Base-by-base conservation (phyloP, 257 asterid species). In the Plantago major region DNA sequence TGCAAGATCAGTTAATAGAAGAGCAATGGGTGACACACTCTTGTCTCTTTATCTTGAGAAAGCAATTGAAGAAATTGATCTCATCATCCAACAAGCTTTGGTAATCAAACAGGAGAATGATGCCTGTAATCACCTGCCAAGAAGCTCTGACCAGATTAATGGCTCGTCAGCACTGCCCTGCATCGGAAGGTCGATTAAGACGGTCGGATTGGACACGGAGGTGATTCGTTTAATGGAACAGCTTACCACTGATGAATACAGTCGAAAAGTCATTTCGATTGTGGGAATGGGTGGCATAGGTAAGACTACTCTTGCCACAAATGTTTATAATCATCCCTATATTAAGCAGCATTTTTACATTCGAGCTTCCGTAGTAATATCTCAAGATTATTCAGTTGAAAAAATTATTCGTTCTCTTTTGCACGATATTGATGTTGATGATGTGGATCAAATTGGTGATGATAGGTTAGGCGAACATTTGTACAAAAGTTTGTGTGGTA, bases 211-310 rank as follows among this genome's bases (percentile, higher is more conserved):
- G 5, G 56, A 45, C 33, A 38, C 55, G 3, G 47, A 46, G 46
- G 5, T 46, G 38, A 17, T 6, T 13, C 8, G 3, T 16, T 3
- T 55, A 42, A 16, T n/a, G 56, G 26, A 45, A 8, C 7, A 13
- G 11, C 56, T 65, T 18, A 30, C 28, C 6, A 42, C 22, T 1
- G 6, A 15, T 12, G 9, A 56, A 9, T 1, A 18, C 15, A 15
- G 26, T 5, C 26, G 45, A 5, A 11, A 30, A 16, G 16, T 18
- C 37, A 26, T 46, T 43, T 42, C 63, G 11, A 55, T 55, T 9
- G 48, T 43, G 0, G 72, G 72, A 0, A 67, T 67, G 66, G 72
- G 66, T 1, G 72, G 66, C 9, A 58, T 67, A n/a, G 72, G 72
- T 40, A 67, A 67, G 61, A 68, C 73, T 0, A 68, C 73, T 26